phyloP scores from a whole-genome alignment of 192 early-diverging fungal genomes.

The Dimargaris cristalligena region DNA sequence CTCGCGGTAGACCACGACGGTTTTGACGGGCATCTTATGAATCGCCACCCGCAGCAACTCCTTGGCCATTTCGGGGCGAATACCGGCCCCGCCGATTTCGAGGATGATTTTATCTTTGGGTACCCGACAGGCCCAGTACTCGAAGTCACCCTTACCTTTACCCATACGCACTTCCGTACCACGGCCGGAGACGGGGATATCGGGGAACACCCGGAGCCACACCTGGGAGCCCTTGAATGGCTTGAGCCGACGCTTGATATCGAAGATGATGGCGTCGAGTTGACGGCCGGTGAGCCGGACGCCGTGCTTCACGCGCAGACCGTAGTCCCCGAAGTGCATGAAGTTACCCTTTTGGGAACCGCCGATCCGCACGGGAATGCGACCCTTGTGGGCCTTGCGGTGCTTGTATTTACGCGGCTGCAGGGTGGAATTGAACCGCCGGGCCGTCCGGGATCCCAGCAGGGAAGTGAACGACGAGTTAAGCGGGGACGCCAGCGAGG shows the following conservation, averaged over 20 bases:
- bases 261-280: constrained; percentile 56
- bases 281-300: constrained; percentile 66
- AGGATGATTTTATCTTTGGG: constrained; percentile 77
- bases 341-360: constrained; percentile 76
- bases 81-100: constrained; percentile 63
- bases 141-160: constrained; percentile 89
- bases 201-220: constrained; percentile 78
- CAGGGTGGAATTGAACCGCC: constrained; percentile 44
- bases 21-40: constrained; percentile 45
- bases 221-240: constrained; percentile 70
- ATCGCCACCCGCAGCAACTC: constrained; percentile 52
- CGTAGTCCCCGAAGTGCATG: constrained; percentile 79
- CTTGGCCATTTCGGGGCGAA: constrained; percentile 64
- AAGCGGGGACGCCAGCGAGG: neutral
- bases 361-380: constrained; percentile 59
- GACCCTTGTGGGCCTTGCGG: constrained; percentile 78
- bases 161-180: constrained; percentile 92
- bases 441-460: neutral
- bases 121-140: constrained; percentile 84
- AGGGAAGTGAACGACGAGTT: neutral
- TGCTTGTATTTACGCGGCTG: constrained; percentile 59
- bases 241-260: constrained; percentile 66
- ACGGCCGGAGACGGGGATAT: constrained; percentile 82
- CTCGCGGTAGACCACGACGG: constrained; percentile 34
- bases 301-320: constrained; percentile 75